Conservation (phyloP, 2,329 filamentous ascomycete genomes). For the Fusarium longipes region DNA sequence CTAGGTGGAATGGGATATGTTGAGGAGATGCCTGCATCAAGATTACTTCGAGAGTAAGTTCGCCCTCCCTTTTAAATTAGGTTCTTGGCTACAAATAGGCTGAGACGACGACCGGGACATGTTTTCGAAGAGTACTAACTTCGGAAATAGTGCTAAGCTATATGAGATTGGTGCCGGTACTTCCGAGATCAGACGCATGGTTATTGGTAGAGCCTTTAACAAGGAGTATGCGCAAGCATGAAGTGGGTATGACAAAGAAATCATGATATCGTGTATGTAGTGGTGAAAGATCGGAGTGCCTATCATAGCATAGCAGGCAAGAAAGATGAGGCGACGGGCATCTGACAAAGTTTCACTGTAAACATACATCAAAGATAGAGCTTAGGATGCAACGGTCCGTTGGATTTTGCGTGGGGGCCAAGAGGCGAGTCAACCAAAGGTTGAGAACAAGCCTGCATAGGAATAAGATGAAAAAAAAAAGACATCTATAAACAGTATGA, state of each 20-base stretch:
- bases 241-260: constrained; percentile 1
- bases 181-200: constrained; percentile 92
- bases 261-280: background rate
- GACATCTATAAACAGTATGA: background rate
- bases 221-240: constrained; percentile 73
- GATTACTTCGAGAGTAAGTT: constrained; percentile 77
- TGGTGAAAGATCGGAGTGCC: background rate
- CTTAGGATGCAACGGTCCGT: constrained; percentile 17
- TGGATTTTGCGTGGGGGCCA: background rate
- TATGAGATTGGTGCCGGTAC: constrained; percentile 99
- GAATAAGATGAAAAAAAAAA: background rate
- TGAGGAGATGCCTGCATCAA: constrained; percentile 91
- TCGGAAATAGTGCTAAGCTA: constrained; percentile 68
- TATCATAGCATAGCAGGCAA: background rate
- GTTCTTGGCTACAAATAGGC: background rate
- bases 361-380: background rate
- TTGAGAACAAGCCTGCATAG: background rate
- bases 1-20: constrained; percentile 96
- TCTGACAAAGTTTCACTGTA: background rate
- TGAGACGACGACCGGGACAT: background rate
- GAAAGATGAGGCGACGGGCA: background rate
- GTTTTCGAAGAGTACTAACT: constrained; percentile 45
- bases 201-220: constrained; percentile 93
- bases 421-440: background rate
- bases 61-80: background rate